These are phyloP conservation scores for Calocybe gangraenosa DNA, from an alignment of 768 basidiomycete species.

Conservation along the genomic window DNA sequence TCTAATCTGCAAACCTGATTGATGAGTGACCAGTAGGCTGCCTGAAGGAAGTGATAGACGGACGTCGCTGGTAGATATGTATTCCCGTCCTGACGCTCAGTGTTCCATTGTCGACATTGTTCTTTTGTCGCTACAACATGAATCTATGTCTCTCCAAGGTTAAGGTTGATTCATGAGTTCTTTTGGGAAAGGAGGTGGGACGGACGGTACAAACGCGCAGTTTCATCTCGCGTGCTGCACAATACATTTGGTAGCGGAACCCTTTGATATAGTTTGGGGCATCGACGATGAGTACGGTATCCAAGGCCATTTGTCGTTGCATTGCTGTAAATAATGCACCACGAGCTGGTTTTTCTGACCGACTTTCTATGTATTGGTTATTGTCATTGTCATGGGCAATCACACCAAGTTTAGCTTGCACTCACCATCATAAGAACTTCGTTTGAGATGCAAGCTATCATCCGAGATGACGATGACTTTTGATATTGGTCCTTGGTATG, in stretches of 20 bases:
- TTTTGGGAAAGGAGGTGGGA: conserved; percentile 1
- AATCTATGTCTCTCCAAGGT: conserved; percentile 56
- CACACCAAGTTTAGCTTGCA: neutral
- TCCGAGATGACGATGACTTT: conserved; percentile 63
- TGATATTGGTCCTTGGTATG: conserved; percentile 49
- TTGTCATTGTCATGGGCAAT: no score
- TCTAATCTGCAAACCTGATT: conserved; percentile 52
- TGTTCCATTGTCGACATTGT: conserved; percentile 76
- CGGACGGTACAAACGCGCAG: conserved; percentile 85
- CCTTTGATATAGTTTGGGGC: conserved; percentile 97
- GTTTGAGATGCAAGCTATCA: conserved; percentile 58
- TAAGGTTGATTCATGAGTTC: neutral
- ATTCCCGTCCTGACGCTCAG: conserved; percentile 36
- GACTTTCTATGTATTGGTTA: conserved; percentile 48
- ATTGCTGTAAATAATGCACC: conserved; percentile 79
- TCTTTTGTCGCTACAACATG: conserved; percentile 74
- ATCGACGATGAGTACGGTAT: conserved; percentile 86
- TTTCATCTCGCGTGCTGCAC: conserved; percentile 86
- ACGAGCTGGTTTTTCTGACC: conserved; percentile 85
- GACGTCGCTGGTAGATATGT: conserved; percentile 74
- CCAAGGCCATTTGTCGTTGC: conserved; percentile 64
- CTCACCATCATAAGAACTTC: conserved; percentile 73
- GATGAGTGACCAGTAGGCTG: conserved; percentile 1
- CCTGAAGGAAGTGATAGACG: conserved; percentile 19
- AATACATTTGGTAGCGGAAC: conserved; percentile 97